Conservation (phyloP, 805 yeast genomes). For the Pichia phayaonensis region DNA sequence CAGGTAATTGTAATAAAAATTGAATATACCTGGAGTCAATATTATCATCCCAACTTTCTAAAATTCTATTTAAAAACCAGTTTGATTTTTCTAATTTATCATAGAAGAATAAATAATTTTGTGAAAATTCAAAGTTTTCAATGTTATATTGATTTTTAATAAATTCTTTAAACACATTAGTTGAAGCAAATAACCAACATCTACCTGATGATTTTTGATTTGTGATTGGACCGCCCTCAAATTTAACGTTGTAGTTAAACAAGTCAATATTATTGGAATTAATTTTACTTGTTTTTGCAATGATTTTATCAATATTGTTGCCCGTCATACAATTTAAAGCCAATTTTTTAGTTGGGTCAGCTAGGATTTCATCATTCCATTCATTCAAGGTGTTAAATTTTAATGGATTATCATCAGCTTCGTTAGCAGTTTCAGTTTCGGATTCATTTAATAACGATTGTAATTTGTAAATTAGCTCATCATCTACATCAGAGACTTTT, state of each 20-base stretch:
- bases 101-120: slow-evolving; percentile 72
- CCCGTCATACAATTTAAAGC: slow-evolving; percentile 49
- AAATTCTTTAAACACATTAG: slow-evolving; percentile 64
- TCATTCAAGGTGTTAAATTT: slow-evolving; percentile 25
- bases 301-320: slow-evolving; percentile 36
- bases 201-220: slow-evolving; percentile 75
- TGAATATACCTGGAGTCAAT: slow-evolving; percentile 69
- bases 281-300: slow-evolving; percentile 30
- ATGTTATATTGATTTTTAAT: slow-evolving; percentile 57
- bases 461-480: slow-evolving; percentile 26
- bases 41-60: slow-evolving; percentile 58
- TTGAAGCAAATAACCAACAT: slow-evolving; percentile 86
- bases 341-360: slow-evolving; percentile 43
- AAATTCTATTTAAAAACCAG: slow-evolving; percentile 67
- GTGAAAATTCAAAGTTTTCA: slow-evolving; percentile 69
- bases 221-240: slow-evolving; percentile 58
- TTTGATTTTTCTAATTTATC: slow-evolving; percentile 85
- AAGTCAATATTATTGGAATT: slow-evolving; percentile 28
- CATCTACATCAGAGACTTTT: slow-evolving; percentile 18
- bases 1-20: slow-evolving; percentile 56
- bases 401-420: slow-evolving; percentile 23
- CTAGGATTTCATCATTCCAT: slow-evolving; percentile 40
- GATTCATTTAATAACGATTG: slow-evolving; percentile 16
- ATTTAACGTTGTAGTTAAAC: slow-evolving; percentile 38
- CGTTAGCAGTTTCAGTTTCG: neutral